phyloP scores from a whole-genome alignment of 179 eudicot species.

The Spinacia oleracea region DNA sequence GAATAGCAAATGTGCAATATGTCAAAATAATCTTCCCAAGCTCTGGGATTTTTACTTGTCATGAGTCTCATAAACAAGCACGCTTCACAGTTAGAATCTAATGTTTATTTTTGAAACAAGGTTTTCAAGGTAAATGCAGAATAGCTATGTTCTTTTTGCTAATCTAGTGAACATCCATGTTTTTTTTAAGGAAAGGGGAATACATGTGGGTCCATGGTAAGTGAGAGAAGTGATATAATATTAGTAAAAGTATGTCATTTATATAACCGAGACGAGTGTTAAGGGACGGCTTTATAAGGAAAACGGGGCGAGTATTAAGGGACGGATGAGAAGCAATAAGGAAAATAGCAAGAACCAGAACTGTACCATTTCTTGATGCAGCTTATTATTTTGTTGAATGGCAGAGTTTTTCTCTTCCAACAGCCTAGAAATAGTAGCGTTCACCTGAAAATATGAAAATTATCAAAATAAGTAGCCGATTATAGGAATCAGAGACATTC shows the following conservation, averaged over 20 bases:
- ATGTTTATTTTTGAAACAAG: background rate
- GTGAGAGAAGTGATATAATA: too few species aligned
- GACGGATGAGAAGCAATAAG: background rate
- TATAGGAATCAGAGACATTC: too few species aligned
- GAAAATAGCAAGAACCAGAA: background rate
- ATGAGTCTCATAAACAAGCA: background rate
- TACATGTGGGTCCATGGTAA: too few species aligned
- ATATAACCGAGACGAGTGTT: too few species aligned
- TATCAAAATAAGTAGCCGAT: background rate
- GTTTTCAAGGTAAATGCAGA: background rate
- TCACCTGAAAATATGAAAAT: constrained; percentile 29
- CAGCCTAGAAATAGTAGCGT: constrained; percentile 50
- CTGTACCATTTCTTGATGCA: constrained; percentile 67
- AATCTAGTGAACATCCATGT: background rate
- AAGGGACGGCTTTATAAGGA: too few species aligned
- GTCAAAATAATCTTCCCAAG: background rate
- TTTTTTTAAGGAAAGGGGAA: too few species aligned
- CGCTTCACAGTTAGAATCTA: background rate
- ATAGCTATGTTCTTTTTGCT: background rate
- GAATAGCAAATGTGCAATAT: background rate
- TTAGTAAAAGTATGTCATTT: too few species aligned
- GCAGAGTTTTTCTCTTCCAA: constrained; percentile 61
- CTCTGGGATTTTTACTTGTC: background rate
- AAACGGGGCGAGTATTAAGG: too few species aligned
- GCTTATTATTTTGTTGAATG: constrained; percentile 56